phyloP scores from a whole-genome alignment of 306 rosid species.

The Corylus avellana region DNA sequence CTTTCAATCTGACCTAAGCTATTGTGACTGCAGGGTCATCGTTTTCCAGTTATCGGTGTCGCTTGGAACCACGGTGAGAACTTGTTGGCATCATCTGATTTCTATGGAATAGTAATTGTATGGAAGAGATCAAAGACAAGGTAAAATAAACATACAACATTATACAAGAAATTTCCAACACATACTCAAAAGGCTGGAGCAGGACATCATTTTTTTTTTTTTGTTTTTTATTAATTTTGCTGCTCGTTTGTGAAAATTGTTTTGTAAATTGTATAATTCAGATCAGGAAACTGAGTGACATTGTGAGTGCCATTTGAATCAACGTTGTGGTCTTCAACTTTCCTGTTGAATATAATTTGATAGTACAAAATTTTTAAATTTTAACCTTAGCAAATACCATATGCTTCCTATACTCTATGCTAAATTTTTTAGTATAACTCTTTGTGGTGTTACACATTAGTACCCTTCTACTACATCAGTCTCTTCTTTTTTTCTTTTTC shows the following conservation, averaged over 20 bases:
- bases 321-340: neutral
- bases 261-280: neutral
- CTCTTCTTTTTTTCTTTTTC: too few species aligned
- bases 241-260: constrained; percentile 4
- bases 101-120: constrained; percentile 85
- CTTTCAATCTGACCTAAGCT: constrained; percentile 27
- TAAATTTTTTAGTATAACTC: neutral
- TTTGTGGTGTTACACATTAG: neutral
- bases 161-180: neutral
- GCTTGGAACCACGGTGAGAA: constrained; percentile 98
- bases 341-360: neutral
- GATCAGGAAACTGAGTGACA: neutral
- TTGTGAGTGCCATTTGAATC: neutral
- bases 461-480: neutral
- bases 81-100: constrained; percentile 89
- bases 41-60: constrained; percentile 82
- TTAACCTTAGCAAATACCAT: neutral
- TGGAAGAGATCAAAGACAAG: constrained; percentile 89
- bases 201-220: neutral
- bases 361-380: neutral
- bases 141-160: constrained; percentile 24
- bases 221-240: neutral
- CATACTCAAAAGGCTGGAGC: neutral
- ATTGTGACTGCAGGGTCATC: constrained; percentile 77
- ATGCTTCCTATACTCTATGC: neutral